These are phyloP conservation scores for Colletotrichum simmondsii DNA, from an alignment of 2,329 filamentous ascomycete species.

Conservation along the genomic window DNA sequence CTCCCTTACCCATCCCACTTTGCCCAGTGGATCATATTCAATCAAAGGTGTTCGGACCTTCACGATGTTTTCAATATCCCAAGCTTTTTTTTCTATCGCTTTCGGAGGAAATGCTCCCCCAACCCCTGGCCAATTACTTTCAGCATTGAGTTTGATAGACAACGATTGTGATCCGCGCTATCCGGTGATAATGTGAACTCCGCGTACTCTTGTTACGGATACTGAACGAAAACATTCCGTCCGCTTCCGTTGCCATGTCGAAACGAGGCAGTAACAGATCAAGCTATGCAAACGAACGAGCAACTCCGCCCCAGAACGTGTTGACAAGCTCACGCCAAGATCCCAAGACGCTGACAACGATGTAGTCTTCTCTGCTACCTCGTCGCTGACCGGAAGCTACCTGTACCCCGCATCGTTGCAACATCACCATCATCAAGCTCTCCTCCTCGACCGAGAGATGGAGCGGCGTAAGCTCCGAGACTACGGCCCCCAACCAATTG, in stretches of 20 bases:
- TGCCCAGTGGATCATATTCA: background rate
- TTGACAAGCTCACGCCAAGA: background rate
- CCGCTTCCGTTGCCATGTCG: constrained; percentile 4
- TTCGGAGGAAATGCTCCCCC: constrained; percentile 24
- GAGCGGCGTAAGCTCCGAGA: background rate
- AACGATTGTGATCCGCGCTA: constrained; percentile 3
- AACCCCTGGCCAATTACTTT: background rate
- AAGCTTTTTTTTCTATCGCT: background rate
- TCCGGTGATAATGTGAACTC: constrained; percentile 10
- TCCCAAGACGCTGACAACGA: background rate
- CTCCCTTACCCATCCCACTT: background rate
- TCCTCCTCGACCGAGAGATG: background rate
- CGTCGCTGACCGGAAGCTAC: background rate
- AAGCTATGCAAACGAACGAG: background rate
- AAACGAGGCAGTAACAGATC: background rate
- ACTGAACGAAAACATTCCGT: background rate
- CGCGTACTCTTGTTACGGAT: background rate
- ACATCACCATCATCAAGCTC: background rate
- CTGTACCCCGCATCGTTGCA: background rate
- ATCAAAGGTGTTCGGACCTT: background rate
- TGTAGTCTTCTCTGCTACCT: background rate
- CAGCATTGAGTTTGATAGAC: background rate
- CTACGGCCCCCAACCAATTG: too few relatives aligned
- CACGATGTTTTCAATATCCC: constrained; percentile 14
- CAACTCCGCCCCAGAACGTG: background rate